Percentiles rank a stretch among this genome's conserved stretches.
Conservation (phyloP, 2,329 filamentous ascomycete species). For the Fusarium xyrophilum region DNA sequence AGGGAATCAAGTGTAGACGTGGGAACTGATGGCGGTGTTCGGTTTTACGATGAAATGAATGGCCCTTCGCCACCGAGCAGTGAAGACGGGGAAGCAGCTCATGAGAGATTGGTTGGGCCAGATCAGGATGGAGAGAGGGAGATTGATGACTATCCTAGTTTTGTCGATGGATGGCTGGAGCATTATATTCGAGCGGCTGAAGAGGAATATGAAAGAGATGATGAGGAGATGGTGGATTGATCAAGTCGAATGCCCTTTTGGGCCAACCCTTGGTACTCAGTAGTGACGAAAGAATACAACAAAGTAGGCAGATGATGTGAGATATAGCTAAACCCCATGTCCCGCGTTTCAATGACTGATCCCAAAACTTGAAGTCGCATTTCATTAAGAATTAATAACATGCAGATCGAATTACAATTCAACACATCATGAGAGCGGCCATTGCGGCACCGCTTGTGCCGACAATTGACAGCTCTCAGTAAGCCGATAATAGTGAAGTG, state of each 20-base stretch:
- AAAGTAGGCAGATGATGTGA: neutral
- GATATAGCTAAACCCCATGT: neutral
- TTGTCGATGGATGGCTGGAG: neutral
- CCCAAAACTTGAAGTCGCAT: neutral
- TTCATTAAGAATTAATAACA: neutral
- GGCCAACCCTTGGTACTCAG: neutral
- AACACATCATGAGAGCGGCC: neutral
- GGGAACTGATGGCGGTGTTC: neutral
- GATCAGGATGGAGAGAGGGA: neutral
- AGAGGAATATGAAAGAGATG: neutral
- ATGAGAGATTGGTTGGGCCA: neutral
- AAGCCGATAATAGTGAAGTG: neutral
- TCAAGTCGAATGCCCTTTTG: too few species aligned
- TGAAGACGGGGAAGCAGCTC: slow-evolving; percentile 1
- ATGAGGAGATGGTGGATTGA: neutral
- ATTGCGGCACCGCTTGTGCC: neutral
- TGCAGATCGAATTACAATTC: accelerated
- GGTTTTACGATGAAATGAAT: neutral
- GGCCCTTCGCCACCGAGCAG: neutral
- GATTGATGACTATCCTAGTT: neutral
- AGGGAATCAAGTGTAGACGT: neutral
- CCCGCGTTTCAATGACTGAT: accelerated
- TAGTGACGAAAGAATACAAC: neutral
- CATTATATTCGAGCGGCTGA: neutral
- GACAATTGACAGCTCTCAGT: neutral